phyloP scores from a whole-genome alignment of 805 yeast species.

The Pichia gijzeniarum region DNA sequence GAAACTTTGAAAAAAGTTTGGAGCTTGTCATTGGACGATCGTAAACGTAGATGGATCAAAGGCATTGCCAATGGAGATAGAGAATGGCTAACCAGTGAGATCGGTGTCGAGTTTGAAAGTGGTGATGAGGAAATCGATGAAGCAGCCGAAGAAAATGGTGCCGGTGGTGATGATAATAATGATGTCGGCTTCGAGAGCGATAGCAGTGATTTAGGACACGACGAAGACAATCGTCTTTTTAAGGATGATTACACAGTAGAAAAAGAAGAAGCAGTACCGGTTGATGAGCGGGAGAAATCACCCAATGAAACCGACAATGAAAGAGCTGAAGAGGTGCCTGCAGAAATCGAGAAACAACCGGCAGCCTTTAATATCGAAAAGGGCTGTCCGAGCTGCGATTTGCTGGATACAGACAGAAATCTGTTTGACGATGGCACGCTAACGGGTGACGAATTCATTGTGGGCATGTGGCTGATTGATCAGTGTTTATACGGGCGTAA shows the following conservation, averaged over 20 bases:
- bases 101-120: no score
- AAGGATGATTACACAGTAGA: neutral
- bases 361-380: neutral
- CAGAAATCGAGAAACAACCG: neutral
- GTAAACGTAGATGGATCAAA: conserved; percentile 38
- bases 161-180: neutral
- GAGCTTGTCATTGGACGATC: conserved; percentile 55
- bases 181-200: neutral
- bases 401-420: conserved; percentile 27
- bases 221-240: neutral
- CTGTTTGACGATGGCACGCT: conserved; percentile 76
- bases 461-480: conserved; percentile 98
- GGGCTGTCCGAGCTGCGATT: neutral
- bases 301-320: neutral
- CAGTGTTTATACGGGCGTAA: conserved; percentile 93
- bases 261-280: neutral
- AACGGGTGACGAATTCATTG: conserved; percentile 74
- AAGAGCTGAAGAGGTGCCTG: neutral
- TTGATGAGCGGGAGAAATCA: neutral
- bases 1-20: conserved; percentile 62
- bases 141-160: neutral
- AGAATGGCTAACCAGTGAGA: conserved; percentile 2
- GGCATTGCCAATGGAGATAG: neutral
- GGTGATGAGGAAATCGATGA: neutral
- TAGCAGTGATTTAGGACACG: neutral